Percentiles rank a stretch among this genome's conserved stretches.
Evolutionary conservation across 805 yeast genomes (phyloP).

Genomic region (Cyberlindnera nakhonratchasimensis): DNA sequence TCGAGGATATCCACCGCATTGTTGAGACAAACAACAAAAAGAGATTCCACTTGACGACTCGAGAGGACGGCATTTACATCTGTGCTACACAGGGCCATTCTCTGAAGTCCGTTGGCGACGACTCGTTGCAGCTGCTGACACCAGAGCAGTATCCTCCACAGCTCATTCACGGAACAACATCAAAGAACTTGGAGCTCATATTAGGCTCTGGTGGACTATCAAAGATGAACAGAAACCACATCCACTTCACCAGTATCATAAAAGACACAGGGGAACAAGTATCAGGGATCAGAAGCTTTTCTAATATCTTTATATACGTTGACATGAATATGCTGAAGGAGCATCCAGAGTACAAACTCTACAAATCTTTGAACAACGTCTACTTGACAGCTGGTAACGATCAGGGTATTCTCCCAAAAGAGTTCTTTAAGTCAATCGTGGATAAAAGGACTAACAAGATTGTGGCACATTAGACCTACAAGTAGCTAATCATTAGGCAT

Average conservation of each 20-base stretch:
- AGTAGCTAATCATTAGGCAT: neutral
- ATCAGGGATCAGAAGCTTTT: slow-evolving; percentile 68
- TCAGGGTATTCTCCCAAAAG: slow-evolving; percentile 46
- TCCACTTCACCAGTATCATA: slow-evolving; percentile 73
- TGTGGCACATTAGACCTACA: neutral
- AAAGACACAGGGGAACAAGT: slow-evolving; percentile 46
- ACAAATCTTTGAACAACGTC: slow-evolving; percentile 70
- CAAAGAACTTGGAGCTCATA: slow-evolving; percentile 44
- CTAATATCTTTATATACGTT: slow-evolving; percentile 57
- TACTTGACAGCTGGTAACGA: slow-evolving; percentile 61
- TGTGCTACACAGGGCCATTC: slow-evolving; percentile 96
- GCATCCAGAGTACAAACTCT: slow-evolving; percentile 45
- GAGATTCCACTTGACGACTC: slow-evolving; percentile 50
- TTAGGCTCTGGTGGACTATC: slow-evolving; percentile 53
- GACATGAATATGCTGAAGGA: slow-evolving; percentile 47
- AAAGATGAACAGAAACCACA: slow-evolving; percentile 74
- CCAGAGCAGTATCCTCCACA: slow-evolving; percentile 43
- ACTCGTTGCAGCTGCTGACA: slow-evolving; percentile 38
- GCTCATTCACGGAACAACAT: slow-evolving; percentile 80
- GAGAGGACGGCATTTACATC: slow-evolving; percentile 37
- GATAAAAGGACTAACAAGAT: slow-evolving; percentile 24
- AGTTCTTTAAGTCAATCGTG: slow-evolving; percentile 41
- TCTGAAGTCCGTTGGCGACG: slow-evolving; percentile 41
- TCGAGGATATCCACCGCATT: slow-evolving; percentile 54
- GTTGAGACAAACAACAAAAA: slow-evolving; percentile 68